These are phyloP conservation scores for Venturia nashicola DNA, from an alignment of 2,329 filamentous ascomycete species.

Conservation along the genomic window DNA sequence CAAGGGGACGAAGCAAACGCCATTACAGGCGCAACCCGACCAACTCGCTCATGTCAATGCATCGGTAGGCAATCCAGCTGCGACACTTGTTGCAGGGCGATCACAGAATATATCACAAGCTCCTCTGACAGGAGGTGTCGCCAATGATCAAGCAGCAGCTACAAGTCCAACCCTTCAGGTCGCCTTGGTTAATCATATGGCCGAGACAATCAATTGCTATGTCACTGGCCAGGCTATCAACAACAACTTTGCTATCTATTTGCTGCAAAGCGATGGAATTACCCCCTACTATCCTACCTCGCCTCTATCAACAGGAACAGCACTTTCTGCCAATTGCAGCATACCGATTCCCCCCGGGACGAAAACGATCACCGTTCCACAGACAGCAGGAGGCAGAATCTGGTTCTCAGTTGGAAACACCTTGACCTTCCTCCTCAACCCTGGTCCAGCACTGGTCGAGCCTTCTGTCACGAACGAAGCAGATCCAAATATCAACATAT, in stretches of 20 bases:
- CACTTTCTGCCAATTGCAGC: constrained; percentile 45
- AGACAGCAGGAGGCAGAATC: constrained; percentile 57
- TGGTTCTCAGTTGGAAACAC: constrained; percentile 54
- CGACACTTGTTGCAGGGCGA: not conserved
- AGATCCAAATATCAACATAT: constrained; percentile 33
- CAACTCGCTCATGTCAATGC: not conserved
- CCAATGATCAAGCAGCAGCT: constrained; percentile 15
- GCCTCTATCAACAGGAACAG: constrained; percentile 37
- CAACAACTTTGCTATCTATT: constrained; percentile 45
- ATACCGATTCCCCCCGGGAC: constrained; percentile 52
- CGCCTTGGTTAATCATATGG: constrained; percentile 53
- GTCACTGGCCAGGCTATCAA: constrained; percentile 55
- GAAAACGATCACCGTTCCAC: constrained; percentile 52
- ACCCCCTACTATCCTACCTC: constrained; percentile 53
- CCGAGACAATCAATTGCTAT: constrained; percentile 51
- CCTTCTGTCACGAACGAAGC: constrained; percentile 56
- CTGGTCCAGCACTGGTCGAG: constrained; percentile 60
- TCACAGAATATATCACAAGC: not conserved
- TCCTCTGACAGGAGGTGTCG: not conserved
- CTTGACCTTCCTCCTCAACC: constrained; percentile 59
- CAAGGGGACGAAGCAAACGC: not conserved
- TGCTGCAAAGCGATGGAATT: constrained; percentile 53
- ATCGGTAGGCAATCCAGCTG: not conserved
- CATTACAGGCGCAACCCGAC: not conserved
- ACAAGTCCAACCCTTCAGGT: constrained; percentile 39